phyloP scores from a whole-genome alignment of 495 filamentous ascomycete species.

The Xylaria bambusicola region DNA sequence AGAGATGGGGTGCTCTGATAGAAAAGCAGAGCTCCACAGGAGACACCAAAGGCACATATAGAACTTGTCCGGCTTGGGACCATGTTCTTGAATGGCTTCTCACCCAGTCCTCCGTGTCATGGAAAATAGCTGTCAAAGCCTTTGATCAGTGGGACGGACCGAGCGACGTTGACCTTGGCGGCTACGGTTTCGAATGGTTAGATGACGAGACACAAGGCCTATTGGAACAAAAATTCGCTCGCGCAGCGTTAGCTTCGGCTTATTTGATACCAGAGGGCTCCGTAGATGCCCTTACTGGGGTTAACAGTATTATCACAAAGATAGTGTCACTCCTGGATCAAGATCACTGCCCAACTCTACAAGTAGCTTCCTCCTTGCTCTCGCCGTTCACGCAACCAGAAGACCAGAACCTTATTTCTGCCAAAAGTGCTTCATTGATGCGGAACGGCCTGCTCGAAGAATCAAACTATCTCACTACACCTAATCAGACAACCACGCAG shows the following conservation, averaged over 20 bases:
- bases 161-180: slow-evolving; percentile 74
- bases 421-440: slow-evolving; percentile 46
- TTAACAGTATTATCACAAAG: slow-evolving; percentile 62
- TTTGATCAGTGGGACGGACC: slow-evolving; percentile 81
- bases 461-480: slow-evolving; percentile 68
- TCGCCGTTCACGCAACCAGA: slow-evolving; percentile 41
- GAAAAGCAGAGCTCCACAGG: slow-evolving; percentile 21
- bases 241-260: slow-evolving; percentile 69
- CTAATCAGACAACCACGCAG: slow-evolving; percentile 58
- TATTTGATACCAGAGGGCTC: slow-evolving; percentile 67
- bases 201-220: slow-evolving; percentile 54
- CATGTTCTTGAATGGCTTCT: slow-evolving; percentile 78
- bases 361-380: slow-evolving; percentile 44
- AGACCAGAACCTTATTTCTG: slow-evolving; percentile 31
- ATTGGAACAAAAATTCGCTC: slow-evolving; percentile 66
- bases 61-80: slow-evolving; percentile 65
- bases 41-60: slow-evolving; percentile 13
- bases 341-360: slow-evolving; percentile 50
- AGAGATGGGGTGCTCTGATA: slow-evolving; percentile 54
- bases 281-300: slow-evolving; percentile 58
- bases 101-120: slow-evolving; percentile 57
- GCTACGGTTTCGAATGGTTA: slow-evolving; percentile 58
- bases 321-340: slow-evolving; percentile 62
- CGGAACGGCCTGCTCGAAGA: slow-evolving; percentile 59
- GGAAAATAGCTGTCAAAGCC: slow-evolving; percentile 58